Evolutionary conservation across 2,329 filamentous ascomycete species (phyloP), one percentile per base, ranked within the genome.

Genomic region (Microascus cirrosus): DNA sequence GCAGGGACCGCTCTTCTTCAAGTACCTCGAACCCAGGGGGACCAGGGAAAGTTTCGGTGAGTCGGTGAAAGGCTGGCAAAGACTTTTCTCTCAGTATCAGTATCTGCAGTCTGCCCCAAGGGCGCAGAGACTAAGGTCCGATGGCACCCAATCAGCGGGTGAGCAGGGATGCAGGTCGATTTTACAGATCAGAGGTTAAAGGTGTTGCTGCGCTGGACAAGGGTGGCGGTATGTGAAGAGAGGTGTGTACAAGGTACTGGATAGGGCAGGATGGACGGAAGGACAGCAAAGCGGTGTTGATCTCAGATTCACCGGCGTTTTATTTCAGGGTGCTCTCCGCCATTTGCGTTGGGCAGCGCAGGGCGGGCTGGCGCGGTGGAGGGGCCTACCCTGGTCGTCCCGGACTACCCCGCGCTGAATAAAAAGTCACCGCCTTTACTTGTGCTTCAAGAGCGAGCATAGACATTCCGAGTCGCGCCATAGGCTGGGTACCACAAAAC

Each of bases 51-150:
- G 54, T 45, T 57, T 57, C 55, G 55, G 55, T 57, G 55, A 36
- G 55, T 57, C 55, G 55, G 55, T 57, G 55, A 57, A 57, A 53
- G 35, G 28, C 55, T 56, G 42, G 32, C 24, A 51, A 51, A 35
- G 20, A 10, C 20, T 50, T 50, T 12, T 24, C 20, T 50, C 45
- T 50, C 22, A n/a, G 20, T 48, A 4, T 50, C 18, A 56, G 11
- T 24, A 50, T 20, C 39, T 50, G 22, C n/a, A 20, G 20, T 50
- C 11, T 5, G 28, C 8, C 28, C 28, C 28, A 32, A 32, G 28
- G 28, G 28, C 28, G 28, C 28, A 32, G 45, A 56, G 55, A 25
- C 54, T 48, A 56, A 50, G 22, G 55, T 35, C 28, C 45, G 55
- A 56, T 51, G 55, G 55, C 55, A 35, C 25, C 55, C 55, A 56